Conservation (phyloP, 2,329 filamentous ascomycete genomes). For the Venturia aucupariae region DNA sequence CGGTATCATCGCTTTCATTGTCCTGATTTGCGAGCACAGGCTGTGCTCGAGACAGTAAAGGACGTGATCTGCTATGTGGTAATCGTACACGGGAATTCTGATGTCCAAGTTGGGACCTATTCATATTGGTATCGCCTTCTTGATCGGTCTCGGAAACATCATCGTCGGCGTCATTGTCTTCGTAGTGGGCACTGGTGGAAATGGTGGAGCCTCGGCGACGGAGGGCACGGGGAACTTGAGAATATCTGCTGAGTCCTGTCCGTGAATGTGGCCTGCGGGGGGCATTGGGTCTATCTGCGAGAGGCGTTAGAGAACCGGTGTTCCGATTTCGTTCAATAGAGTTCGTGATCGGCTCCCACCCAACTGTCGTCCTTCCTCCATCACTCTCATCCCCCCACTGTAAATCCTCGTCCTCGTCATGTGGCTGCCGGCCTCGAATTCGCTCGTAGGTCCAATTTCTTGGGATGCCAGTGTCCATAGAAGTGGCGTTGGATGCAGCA, state of each 20-base stretch:
- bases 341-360: conserved; percentile 36
- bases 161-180: conserved; percentile 34
- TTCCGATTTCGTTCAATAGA: conserved; percentile 36
- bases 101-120: conserved; percentile 25
- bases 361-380: conserved; percentile 35
- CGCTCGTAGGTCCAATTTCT: not conserved
- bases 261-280: conserved; percentile 32
- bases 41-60: conserved; percentile 22
- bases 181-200: conserved; percentile 25
- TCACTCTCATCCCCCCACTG: conserved; percentile 31
- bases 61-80: conserved; percentile 22
- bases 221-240: conserved; percentile 28
- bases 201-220: conserved; percentile 30
- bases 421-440: conserved; percentile 18
- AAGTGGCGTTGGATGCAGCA: conserved; percentile 4
- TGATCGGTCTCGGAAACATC: conserved; percentile 31
- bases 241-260: conserved; percentile 22
- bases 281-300: conserved; percentile 35
- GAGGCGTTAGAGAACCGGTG: conserved; percentile 38
- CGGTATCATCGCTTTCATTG: conserved; percentile 30
- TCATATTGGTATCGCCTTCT: conserved; percentile 30
- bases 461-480: not conserved
- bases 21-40: conserved; percentile 22
- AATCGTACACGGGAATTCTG: conserved; percentile 29
- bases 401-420: conserved; percentile 26